Evolutionary conservation across 148 eudicot species (phyloP).

Genomic region (Nepenthes gracilis): DNA sequence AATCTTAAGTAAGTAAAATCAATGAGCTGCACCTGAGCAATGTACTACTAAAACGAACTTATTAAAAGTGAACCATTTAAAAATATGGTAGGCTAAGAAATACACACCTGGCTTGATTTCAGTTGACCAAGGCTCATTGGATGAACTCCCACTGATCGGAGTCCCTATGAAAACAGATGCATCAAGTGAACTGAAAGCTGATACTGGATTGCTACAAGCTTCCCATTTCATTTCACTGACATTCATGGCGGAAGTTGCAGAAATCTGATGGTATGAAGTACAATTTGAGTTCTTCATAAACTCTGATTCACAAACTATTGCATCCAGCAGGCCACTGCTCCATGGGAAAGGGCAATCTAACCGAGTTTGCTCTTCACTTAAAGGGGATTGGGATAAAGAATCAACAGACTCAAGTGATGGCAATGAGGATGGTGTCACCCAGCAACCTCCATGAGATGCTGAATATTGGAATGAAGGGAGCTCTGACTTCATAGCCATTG

Average conservation of each 20-base stretch:
- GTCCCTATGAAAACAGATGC: slow-evolving; percentile 43
- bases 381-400: slow-evolving; percentile 46
- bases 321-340: slow-evolving; percentile 58
- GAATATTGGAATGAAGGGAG: slow-evolving; percentile 95
- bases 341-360: slow-evolving; percentile 43
- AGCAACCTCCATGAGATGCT: slow-evolving; percentile 33
- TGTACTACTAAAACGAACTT: slow-evolving; percentile 7
- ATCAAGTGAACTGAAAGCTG: slow-evolving; percentile 57
- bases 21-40: background rate
- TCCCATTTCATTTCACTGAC: slow-evolving; percentile 37
- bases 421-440: slow-evolving; percentile 33
- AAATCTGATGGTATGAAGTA: slow-evolving; percentile 14
- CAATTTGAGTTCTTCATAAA: slow-evolving; percentile 30
- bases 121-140: slow-evolving; percentile 33
- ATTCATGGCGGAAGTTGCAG: slow-evolving; percentile 16
- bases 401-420: slow-evolving; percentile 62
- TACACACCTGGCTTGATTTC: slow-evolving; percentile 34
- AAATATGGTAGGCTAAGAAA: background rate
- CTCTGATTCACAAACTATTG: slow-evolving; percentile 47
- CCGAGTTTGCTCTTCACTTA: slow-evolving; percentile 36
- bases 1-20: background rate
- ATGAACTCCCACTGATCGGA: slow-evolving; percentile 38
- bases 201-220: slow-evolving; percentile 40
- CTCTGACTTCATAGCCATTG: slow-evolving; percentile 75
- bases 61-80: background rate